Evolutionary conservation across 495 filamentous ascomycete genomes (phyloP).

Genomic region (Aspergillus sclerotiicarbonarius): DNA sequence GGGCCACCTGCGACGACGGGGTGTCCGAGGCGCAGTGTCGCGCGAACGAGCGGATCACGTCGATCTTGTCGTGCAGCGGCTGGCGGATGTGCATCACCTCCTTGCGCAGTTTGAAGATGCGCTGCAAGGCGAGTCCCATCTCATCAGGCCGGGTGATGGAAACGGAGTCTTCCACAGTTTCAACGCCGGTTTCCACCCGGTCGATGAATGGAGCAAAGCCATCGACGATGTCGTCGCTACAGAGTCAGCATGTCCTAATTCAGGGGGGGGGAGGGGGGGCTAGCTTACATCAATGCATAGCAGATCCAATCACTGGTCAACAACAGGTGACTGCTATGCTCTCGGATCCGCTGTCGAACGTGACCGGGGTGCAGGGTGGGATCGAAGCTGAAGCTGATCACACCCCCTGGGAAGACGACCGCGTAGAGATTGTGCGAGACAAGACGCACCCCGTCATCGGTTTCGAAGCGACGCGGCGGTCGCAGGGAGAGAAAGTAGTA

Average conservation of each 20-base stretch:
- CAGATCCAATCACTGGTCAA: constrained; percentile 94
- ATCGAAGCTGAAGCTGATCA: constrained; percentile 82
- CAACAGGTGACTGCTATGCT: constrained; percentile 79
- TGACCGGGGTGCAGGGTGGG: constrained; percentile 72
- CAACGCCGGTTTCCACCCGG: constrained; percentile 73
- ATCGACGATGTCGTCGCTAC: constrained; percentile 91
- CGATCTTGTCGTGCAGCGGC: constrained; percentile 85
- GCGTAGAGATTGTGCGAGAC: constrained; percentile 87
- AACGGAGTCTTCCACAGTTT: constrained; percentile 83
- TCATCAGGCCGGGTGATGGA: constrained; percentile 81
- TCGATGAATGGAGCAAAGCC: constrained; percentile 80
- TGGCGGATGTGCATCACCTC: constrained; percentile 84
- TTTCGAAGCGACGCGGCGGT: constrained; percentile 70
- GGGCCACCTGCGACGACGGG: constrained; percentile 78
- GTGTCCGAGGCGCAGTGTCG: constrained; percentile 88
- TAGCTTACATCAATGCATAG: constrained; percentile 79
- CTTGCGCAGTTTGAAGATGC: constrained; percentile 82
- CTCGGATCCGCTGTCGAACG: constrained; percentile 80
- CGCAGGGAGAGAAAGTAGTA: constrained; percentile 94
- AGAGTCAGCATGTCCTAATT: background rate
- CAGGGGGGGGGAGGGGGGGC: constrained; percentile 5
- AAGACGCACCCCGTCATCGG: constrained; percentile 61
- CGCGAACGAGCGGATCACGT: constrained; percentile 88
- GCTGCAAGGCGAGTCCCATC: constrained; percentile 71
- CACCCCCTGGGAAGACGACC: constrained; percentile 85